These are phyloP conservation scores for Hypoxylon intermedium DNA, from an alignment of 495 filamentous ascomycete species.

Conservation along the genomic window DNA sequence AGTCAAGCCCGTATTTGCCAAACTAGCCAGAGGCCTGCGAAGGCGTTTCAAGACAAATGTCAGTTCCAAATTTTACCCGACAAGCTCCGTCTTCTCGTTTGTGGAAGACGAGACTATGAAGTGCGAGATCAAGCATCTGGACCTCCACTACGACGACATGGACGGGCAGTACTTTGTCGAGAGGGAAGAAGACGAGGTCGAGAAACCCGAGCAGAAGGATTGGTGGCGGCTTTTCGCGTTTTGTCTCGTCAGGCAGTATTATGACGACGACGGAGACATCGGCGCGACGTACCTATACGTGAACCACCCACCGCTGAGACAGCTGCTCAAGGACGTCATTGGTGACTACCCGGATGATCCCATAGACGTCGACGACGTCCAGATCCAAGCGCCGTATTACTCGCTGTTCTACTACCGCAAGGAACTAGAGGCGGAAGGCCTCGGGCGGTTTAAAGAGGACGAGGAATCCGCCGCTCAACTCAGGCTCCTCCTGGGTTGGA, in stretches of 20 bases:
- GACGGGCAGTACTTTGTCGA: slow-evolving; percentile 43
- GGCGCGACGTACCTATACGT: slow-evolving; percentile 41
- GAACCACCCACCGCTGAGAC: slow-evolving; percentile 43
- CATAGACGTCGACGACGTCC: slow-evolving; percentile 42
- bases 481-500: slow-evolving; percentile 45
- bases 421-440: slow-evolving; percentile 39
- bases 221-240: slow-evolving; percentile 49
- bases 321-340: slow-evolving; percentile 44
- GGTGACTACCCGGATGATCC: slow-evolving; percentile 41
- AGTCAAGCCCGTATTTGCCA: background rate
- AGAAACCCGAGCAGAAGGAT: slow-evolving; percentile 44
- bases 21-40: background rate
- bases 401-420: slow-evolving; percentile 44
- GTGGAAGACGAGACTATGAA: slow-evolving; percentile 43
- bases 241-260: slow-evolving; percentile 42
- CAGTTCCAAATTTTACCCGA: background rate
- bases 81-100: background rate
- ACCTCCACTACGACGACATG: slow-evolving; percentile 37
- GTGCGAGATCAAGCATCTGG: slow-evolving; percentile 50
- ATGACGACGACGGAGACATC: slow-evolving; percentile 30
- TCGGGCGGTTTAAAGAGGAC: slow-evolving; percentile 40
- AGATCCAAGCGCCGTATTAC: slow-evolving; percentile 44
- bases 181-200: slow-evolving; percentile 35
- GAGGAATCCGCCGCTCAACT: slow-evolving; percentile 39
- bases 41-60: background rate